Base-by-base conservation (phyloP, 148 eudicot genomes). In the Polygonum aviculare region DNA sequence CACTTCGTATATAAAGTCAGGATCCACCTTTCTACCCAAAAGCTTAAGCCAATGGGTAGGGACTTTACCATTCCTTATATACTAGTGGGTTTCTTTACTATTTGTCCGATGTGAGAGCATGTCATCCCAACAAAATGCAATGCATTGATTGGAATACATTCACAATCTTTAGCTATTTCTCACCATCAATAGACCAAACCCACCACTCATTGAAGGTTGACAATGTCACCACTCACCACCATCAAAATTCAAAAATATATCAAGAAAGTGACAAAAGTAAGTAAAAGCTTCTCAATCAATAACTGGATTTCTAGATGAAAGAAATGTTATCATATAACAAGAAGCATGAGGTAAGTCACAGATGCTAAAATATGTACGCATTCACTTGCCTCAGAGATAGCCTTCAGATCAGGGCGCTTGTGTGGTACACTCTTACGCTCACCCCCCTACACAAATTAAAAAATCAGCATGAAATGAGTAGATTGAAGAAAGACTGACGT, bases 371-470 rank as follows among this genome's bases (percentile, higher is more conserved):
- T 63, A 63, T 19, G 7, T 15, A 31, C 12, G 39, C 31, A 51
- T 67, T 33, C 8, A 77, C 79, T 51, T 83, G 81, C 88, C 84
- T 75, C 79, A 3, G 81, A 14, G 12, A 81, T 7, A 33, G 88
- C 86, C 76, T 85, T 85, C 74, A 85, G 76, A 48, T 85, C 88
- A 2, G 88, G 88, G 33, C 88, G 86, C 74, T 81, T 85, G 55
- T 81, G 84, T 71, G 85, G 80, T 19, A 52, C 65, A 41, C 36
- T 72, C n/a, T n/a, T 57, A 19, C 33, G 51, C 26, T 38, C 81
- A 15, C 73, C 77, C 5, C 74, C 78, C 83, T 78, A 67, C 47
- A 65, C 39, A 45, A 50, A 50, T 14, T 21, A n/a, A 51, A 39
- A 39, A 54, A 38, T 50, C 19, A 75, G 49, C 18, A 19, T 7